A percentile compares a stretch with the other conserved stretches of the same genome.
Conservation (phyloP, 1,284 basidiomycete species). For the Omphalotus olearius region DNA sequence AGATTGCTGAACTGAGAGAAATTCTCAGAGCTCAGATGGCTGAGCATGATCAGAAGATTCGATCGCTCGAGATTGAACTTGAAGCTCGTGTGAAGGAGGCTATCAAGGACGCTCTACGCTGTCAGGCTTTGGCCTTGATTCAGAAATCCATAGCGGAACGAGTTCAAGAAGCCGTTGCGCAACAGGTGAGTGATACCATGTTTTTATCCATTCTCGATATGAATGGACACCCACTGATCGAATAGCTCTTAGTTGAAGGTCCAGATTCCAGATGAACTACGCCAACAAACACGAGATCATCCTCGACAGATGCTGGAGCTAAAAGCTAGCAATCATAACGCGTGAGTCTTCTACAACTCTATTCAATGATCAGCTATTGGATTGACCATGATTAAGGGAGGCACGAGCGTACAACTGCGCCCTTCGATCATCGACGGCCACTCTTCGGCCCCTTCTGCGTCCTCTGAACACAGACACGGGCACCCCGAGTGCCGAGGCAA, state of each 20-base stretch:
- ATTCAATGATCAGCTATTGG: neutral
- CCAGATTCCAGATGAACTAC: constrained; percentile 37
- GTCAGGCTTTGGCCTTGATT: constrained; percentile 15
- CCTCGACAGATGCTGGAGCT: constrained; percentile 35
- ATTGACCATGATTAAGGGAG: constrained; percentile 31
- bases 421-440: constrained; percentile 34
- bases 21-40: constrained; percentile 34
- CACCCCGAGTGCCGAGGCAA: constrained; percentile 25
- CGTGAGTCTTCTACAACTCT: constrained; percentile 27
- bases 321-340: constrained; percentile 41
- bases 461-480: constrained; percentile 38
- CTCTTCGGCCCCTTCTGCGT: constrained; percentile 41
- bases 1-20: constrained; percentile 35
- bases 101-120: constrained; percentile 27
- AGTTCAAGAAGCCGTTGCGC: neutral
- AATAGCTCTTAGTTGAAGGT: constrained; percentile 29
- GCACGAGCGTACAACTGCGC: constrained; percentile 45
- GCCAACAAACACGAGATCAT: constrained; percentile 28
- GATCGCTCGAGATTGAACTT: constrained; percentile 30
- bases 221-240: neutral
- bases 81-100: constrained; percentile 31
- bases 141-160: neutral
- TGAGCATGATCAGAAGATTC: constrained; percentile 33
- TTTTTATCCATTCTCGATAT: neutral
- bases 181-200: neutral